Percentiles rank a stretch among this genome's conserved stretches.
phyloP scores from a whole-genome alignment of 306 rosid species.

The Albizia julibrissin region DNA sequence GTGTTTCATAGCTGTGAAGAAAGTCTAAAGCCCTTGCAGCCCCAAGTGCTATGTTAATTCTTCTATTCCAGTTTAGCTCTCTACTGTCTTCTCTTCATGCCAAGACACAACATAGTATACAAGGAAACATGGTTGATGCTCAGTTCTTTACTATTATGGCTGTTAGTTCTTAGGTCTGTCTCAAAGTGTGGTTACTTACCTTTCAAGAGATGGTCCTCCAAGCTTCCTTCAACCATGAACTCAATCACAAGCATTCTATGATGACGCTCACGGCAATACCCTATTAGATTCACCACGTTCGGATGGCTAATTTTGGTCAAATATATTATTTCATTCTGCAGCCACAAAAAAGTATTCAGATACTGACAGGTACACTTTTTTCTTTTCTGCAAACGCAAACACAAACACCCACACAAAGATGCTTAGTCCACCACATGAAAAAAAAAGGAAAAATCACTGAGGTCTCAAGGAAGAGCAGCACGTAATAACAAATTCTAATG shows the following conservation, averaged over 20 bases:
- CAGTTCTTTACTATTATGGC: not conserved
- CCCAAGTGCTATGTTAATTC: conserved; percentile 56
- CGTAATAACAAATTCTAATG: not conserved
- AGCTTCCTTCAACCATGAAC: conserved; percentile 59
- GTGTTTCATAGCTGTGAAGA: conserved; percentile 47
- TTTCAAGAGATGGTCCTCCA: conserved; percentile 49
- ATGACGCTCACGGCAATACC: conserved; percentile 51
- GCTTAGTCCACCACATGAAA: not conserved
- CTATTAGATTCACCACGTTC: conserved; percentile 59
- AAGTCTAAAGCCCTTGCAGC: conserved; percentile 51
- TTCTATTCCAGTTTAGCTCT: conserved; percentile 45
- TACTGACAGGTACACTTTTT: not conserved
- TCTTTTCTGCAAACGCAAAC: not conserved
- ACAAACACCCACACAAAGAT: not conserved
- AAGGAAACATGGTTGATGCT: not conserved
- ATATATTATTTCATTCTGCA: conserved; percentile 56
- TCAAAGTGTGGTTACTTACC: conserved; percentile 24
- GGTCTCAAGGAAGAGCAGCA: not conserved
- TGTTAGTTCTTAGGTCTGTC: not conserved
- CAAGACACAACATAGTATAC: not conserved
- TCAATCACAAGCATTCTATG: conserved; percentile 61
- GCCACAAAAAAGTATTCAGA: conserved; percentile 15
- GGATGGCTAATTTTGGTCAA: conserved; percentile 51
- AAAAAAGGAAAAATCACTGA: not conserved
- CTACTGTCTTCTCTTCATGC: conserved; percentile 25